phyloP scores from a whole-genome alignment of 2,329 filamentous ascomycete species.

The Arthrinium phaeospermum region DNA sequence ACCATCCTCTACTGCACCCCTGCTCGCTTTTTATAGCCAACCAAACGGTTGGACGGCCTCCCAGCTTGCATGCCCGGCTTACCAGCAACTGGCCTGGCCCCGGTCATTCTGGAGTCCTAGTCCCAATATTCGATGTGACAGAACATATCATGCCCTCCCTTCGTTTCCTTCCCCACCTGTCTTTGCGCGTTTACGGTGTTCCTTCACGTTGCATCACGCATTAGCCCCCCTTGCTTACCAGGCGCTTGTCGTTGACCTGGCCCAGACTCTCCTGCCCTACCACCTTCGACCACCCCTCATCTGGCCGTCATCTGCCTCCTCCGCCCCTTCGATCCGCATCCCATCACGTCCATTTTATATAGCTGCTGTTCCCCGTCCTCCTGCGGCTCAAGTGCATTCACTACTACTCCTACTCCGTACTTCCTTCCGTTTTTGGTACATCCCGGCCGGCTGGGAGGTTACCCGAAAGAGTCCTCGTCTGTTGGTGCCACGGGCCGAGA shows the following conservation, averaged over 20 bases:
- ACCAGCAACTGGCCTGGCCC: slow-evolving; percentile 21
- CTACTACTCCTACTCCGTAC: slow-evolving; percentile 25
- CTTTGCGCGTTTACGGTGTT: slow-evolving; percentile 37
- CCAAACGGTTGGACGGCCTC: slow-evolving; percentile 34
- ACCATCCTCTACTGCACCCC: slow-evolving; percentile 33
- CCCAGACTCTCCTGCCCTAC: slow-evolving; percentile 21
- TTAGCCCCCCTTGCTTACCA: slow-evolving; percentile 36
- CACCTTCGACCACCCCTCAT: slow-evolving; percentile 17
- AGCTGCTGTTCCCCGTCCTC: slow-evolving; percentile 31
- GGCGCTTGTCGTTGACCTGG: slow-evolving; percentile 19
- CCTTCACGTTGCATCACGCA: slow-evolving; percentile 34
- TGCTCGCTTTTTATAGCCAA: slow-evolving; percentile 44
- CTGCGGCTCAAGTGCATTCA: slow-evolving; percentile 22
- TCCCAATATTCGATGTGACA: slow-evolving; percentile 19
- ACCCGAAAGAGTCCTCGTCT: slow-evolving; percentile 27
- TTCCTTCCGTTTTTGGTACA: slow-evolving; percentile 27
- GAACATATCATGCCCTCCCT: slow-evolving; percentile 20
- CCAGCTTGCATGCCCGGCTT: slow-evolving; percentile 31
- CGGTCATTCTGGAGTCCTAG: slow-evolving; percentile 8
- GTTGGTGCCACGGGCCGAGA: slow-evolving; percentile 31
- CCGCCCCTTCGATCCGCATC: slow-evolving; percentile 26
- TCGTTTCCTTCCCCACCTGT: slow-evolving; percentile 28
- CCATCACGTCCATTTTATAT: slow-evolving; percentile 34
- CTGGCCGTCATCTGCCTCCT: slow-evolving; percentile 8
- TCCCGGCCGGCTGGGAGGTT: slow-evolving; percentile 33